These are phyloP conservation scores for Pezicula neosporulosa DNA, from an alignment of 2,329 filamentous ascomycete genomes.

Conservation along the genomic window DNA sequence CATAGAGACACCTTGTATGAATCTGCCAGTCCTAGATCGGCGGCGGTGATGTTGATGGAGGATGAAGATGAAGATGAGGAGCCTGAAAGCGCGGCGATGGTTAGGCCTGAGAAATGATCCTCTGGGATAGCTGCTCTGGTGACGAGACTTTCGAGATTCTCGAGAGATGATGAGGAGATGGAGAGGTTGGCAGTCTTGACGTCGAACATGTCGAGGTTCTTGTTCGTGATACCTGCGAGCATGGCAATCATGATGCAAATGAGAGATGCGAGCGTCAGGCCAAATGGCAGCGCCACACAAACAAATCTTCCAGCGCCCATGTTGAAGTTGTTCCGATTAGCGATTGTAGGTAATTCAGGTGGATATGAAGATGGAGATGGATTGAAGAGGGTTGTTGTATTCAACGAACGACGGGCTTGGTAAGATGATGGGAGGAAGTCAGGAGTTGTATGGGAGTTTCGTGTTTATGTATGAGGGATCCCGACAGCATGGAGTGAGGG, in stretches of 20 bases:
- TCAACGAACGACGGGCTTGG: background rate
- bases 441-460: background rate
- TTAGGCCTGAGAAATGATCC: constrained; percentile 10
- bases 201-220: constrained; percentile 54
- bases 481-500: background rate
- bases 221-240: constrained; percentile 53
- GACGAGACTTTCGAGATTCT: constrained; percentile 16
- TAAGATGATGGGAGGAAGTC: background rate
- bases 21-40: constrained; percentile 57
- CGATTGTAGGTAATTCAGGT: background rate
- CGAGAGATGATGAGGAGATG: constrained; percentile 22
- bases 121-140: constrained; percentile 3
- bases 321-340: background rate
- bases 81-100: constrained; percentile 26
- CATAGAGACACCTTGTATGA: constrained; percentile 81
- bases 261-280: constrained; percentile 73
- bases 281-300: constrained; percentile 85
- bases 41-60: constrained; percentile 50
- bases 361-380: background rate
- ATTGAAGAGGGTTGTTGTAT: background rate
- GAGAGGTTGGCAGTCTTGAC: constrained; percentile 59
- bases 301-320: constrained; percentile 76
- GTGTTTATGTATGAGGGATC: background rate
- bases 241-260: constrained; percentile 61
- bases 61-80: constrained; percentile 23